A percentile compares a stretch with the other conserved stretches of the same genome.
phyloP scores from a whole-genome alignment of 352 stramenopile species.

The Globisporangium perplexum region DNA sequence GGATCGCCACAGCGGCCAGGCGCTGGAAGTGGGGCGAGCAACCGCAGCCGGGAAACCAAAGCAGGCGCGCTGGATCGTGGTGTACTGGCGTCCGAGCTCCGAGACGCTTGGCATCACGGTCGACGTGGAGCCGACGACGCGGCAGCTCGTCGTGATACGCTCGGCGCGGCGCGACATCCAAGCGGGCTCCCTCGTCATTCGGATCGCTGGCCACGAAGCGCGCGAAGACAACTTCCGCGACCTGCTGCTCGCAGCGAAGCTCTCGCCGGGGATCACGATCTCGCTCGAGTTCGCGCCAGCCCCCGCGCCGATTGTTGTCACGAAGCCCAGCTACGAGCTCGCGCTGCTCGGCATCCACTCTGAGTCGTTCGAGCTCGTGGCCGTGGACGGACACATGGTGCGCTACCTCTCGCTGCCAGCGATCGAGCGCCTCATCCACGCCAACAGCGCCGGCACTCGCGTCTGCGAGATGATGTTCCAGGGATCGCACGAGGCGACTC shows the following conservation, averaged over 20 bases:
- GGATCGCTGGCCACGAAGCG: neutral
- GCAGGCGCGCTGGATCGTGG: neutral
- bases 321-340: slow-evolving; percentile 10
- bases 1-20: slow-evolving; percentile 1
- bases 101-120: slow-evolving; percentile 10
- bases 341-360: slow-evolving; percentile 5
- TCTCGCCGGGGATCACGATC: slow-evolving; percentile 3
- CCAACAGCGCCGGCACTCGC: neutral
- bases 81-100: slow-evolving; percentile 6
- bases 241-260: slow-evolving; percentile 1
- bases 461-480: slow-evolving; percentile 10
- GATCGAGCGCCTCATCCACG: slow-evolving; percentile 4
- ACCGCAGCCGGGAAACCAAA: neutral
- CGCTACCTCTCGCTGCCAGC: slow-evolving; percentile 7
- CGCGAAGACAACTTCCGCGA: slow-evolving; percentile 5
- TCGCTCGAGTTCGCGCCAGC: slow-evolving; percentile 5
- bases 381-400: slow-evolving; percentile 2
- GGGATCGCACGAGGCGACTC: neutral
- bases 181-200: neutral
- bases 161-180: slow-evolving; percentile 4
- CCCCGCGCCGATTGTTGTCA: slow-evolving; percentile 3
- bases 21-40: slow-evolving; percentile 1
- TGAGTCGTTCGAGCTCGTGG: slow-evolving; percentile 5
- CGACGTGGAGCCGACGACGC: slow-evolving; percentile 7
- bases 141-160: slow-evolving; percentile 7